Conservation (phyloP, 2,329 filamentous ascomycete species). For the Monosporascus sp. region DNA sequence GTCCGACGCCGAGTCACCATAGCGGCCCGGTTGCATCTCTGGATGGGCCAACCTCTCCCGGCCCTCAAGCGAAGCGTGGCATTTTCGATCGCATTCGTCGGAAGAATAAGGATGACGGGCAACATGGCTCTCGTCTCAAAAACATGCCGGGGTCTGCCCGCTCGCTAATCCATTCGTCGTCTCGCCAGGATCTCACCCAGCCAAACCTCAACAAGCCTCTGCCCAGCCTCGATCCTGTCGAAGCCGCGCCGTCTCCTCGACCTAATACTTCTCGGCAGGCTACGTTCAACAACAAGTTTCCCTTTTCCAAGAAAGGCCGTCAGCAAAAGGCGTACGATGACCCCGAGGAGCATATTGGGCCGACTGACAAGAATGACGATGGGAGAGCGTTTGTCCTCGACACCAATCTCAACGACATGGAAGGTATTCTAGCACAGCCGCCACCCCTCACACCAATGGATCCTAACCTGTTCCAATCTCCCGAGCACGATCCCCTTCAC, state of each 20-base stretch:
- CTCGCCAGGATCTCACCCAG: constrained; percentile 40
- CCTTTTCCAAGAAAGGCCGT: constrained; percentile 54
- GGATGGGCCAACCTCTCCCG: constrained; percentile 56
- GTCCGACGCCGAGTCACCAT: constrained; percentile 72
- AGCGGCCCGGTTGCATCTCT: constrained; percentile 43
- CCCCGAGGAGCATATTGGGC: constrained; percentile 54
- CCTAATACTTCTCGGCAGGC: constrained; percentile 33
- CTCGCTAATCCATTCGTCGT: constrained; percentile 47
- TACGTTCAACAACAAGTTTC: constrained; percentile 59
- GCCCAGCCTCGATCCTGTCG: constrained; percentile 20
- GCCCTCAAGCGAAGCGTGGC: constrained; percentile 46
- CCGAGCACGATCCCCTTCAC: constrained; percentile 17
- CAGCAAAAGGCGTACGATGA: constrained; percentile 44
- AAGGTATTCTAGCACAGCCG: constrained; percentile 75
- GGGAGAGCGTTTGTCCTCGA: constrained; percentile 72
- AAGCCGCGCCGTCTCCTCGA: constrained; percentile 15
- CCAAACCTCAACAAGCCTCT: constrained; percentile 33
- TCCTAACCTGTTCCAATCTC: constrained; percentile 37
- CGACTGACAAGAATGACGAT: constrained; percentile 53
- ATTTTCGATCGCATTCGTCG: constrained; percentile 46
- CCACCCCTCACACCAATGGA: constrained; percentile 68
- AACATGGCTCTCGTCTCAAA: constrained; percentile 36
- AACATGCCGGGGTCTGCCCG: constrained; percentile 48
- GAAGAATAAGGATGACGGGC: constrained; percentile 49
- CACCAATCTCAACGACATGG: constrained; percentile 85